phyloP scores from a whole-genome alignment of 2,329 filamentous ascomycete species.

The Colletotrichum eremochloae region DNA sequence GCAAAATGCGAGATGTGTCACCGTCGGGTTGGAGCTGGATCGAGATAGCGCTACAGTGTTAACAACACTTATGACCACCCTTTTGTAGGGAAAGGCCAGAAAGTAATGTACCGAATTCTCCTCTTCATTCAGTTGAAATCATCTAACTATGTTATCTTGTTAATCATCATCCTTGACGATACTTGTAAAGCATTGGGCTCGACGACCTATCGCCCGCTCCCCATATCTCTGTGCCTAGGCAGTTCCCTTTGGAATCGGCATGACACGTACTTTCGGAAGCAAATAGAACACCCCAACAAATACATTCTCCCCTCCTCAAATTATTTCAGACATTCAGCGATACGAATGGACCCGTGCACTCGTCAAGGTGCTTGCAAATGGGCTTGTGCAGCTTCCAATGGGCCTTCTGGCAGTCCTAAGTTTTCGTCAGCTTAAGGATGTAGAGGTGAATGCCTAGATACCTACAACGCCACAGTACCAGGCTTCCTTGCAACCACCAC shows the following conservation, averaged over 20 bases:
- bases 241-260: not conserved
- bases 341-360: not conserved
- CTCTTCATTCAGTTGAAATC: not conserved
- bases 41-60: not conserved
- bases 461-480: conserved; percentile 44
- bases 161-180: not conserved
- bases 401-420: conserved; percentile 18
- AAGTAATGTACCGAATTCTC: not conserved
- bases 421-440: not conserved
- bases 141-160: not conserved
- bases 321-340: not conserved
- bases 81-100: not conserved
- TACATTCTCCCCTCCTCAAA: not conserved
- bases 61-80: no score
- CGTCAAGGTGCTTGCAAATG: not conserved
- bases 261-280: not conserved
- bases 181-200: no score
- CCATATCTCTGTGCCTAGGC: no score
- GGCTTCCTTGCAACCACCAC: conserved; percentile 37
- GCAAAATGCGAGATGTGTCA: no score
- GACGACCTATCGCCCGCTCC: not conserved
- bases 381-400: conserved; percentile 22
- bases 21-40: not conserved
- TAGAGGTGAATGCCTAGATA: not conserved
- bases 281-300: no score